Base-by-base conservation (phyloP, 2,329 filamentous ascomycete species). In the Xylaria sp. region DNA sequence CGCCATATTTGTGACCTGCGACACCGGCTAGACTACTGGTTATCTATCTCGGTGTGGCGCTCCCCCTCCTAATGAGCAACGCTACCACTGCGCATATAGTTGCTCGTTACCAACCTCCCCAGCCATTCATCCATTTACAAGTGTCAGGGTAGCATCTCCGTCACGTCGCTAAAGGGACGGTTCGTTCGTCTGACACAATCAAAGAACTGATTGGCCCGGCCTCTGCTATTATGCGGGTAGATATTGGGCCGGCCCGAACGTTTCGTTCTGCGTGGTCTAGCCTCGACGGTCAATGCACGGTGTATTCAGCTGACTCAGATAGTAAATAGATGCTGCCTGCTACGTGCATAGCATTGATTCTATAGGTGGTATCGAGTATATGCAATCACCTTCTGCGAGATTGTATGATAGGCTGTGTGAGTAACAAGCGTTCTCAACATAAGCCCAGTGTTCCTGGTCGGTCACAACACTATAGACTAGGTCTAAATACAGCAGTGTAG, bases 111-210 rank as follows among this genome's bases (percentile, higher is more conserved):
- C 49, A 46, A 23, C 27, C 38, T 55, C 27, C 10, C 41, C 47
- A 49, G 15, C 62, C 62, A 64, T 35, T 57, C 62, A 58, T 52
- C 21, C 21, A 29, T 21, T 35, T 61, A 35, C 62, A 64, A 61
- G 62, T 64, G 52, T 48, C 54, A 58, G 58, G 31, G 58, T 61
- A 21, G 37, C 44, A 61, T 61, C 33, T 21, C 33, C 37, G 47
- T 38, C 43, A 58, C 48, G 48, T 62, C 47, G 43, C 54, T 53
- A 55, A 46, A 51, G 55, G 51, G 40, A 59, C 51, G 23, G 40
- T 31, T 19, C n/a, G n/a, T n/a, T n/a, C n/a, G n/a, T n/a, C n/a
- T n/a, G n/a, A n/a, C n/a, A n/a, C n/a, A n/a, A 29, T 31, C 43
- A 19, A n/a, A 17, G 49, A 7, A 23, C 33, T 63, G 46, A 55